Base-by-base conservation (phyloP, 768 basidiomycete genomes). In the Rhizopogon vulgaris region DNA sequence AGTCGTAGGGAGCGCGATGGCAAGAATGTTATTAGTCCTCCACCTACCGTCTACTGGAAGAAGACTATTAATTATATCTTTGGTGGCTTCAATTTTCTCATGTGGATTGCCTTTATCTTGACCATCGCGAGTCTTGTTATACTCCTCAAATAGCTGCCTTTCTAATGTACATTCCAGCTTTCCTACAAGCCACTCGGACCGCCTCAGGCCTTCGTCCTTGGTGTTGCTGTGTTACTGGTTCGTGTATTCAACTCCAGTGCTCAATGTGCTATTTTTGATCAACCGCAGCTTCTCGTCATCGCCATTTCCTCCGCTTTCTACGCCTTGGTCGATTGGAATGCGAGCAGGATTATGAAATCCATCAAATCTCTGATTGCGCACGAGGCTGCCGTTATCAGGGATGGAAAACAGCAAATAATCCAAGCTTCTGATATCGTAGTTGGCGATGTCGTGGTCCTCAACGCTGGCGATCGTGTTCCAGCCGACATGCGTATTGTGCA, bases 391-490 rank as follows among this genome's bases (percentile, higher is more conserved):
- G 71, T 79, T 37, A 69, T 75, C 25, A 71, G 78, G 1, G 73
- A 78, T 58, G 70, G 72, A 14, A 69, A 71, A 24, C 67, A 65
- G 36, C 66, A 73, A 42, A 74, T 70, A 7, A 68, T 82, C 0
- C 72, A 80, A 11, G 83, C 83, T 9, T 76, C 79, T 52, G 76
- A 82, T 39, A 77, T 85, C 38, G 82, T 87, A 6, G 78, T 80
- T 0, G 86, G 86, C 14, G 87, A 89, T 59, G 63, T 89, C 25
- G 77, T 87, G 48, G 71, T 73, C 1, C 76, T 88, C 59, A 68
- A 69, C 24, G 76, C 86, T 51, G 87, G 87, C 27, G 80, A 82
- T 60, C 81, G 84, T n/a, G 76, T 87, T 2, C 87, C 87, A 0
- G 85, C 86, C 3, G 87, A 89, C 59, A 52, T 88, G 14, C 76